These are phyloP conservation scores for Mycena epipterygia DNA, from an alignment of 768 basidiomycete species.

Conservation along the genomic window DNA sequence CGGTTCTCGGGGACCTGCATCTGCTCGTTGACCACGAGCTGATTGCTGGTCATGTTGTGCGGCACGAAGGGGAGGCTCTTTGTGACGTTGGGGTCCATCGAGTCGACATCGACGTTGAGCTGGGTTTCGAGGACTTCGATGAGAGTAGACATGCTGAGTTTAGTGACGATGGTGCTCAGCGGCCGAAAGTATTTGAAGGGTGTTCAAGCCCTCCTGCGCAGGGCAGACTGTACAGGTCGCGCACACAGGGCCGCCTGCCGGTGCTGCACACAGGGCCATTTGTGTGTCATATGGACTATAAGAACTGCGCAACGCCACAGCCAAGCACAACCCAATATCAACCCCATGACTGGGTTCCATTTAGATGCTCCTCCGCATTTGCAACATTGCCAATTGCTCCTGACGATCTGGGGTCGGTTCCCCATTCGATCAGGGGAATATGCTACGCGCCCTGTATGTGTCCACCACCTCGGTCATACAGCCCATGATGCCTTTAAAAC, in stretches of 20 bases:
- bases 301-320: neutral
- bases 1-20: conserved; percentile 43
- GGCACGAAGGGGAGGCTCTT: conserved; percentile 40
- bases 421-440: neutral
- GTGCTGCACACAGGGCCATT: neutral
- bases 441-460: conserved; percentile 1
- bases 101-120: conserved; percentile 53
- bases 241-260: neutral
- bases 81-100: conserved; percentile 52
- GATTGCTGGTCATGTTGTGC: conserved; percentile 55
- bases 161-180: no score
- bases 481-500: neutral
- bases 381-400: neutral
- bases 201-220: neutral
- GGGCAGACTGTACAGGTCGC: neutral
- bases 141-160: conserved; percentile 29
- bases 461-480: neutral
- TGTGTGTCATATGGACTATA: neutral
- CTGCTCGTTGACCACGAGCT: conserved; percentile 50
- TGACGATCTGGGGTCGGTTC: neutral
- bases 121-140: conserved; percentile 34
- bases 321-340: neutral
- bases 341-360: no score
- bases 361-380: neutral
- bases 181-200: no score